Evolutionary conservation across 352 stramenopile species (phyloP).

Genomic region (Phytophthora lateralis): DNA sequence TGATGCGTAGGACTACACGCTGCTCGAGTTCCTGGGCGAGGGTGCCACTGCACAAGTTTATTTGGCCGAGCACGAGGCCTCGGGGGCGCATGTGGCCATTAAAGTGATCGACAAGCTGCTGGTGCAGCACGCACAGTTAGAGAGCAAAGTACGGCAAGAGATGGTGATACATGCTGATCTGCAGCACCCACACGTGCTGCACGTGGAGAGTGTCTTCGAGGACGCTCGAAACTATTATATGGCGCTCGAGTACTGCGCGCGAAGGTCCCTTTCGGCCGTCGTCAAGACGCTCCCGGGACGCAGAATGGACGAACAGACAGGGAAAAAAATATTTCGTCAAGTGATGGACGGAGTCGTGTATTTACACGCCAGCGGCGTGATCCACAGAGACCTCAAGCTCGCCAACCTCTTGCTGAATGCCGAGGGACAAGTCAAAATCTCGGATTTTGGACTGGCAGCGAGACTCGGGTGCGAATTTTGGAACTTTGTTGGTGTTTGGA

Average conservation of each 20-base stretch:
- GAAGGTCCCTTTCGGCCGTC: slow-evolving; percentile 53
- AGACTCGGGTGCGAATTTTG: slow-evolving; percentile 39
- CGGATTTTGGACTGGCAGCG: slow-evolving; percentile 76
- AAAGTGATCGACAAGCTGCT: slow-evolving; percentile 87
- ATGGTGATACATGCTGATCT: slow-evolving; percentile 72
- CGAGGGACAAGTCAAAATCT: slow-evolving; percentile 67
- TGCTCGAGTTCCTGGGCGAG: slow-evolving; percentile 78
- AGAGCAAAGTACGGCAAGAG: slow-evolving; percentile 70
- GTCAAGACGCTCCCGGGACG: slow-evolving; percentile 40
- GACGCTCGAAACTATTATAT: slow-evolving; percentile 83
- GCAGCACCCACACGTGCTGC: slow-evolving; percentile 58
- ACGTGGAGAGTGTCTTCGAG: slow-evolving; percentile 70
- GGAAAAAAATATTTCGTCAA: slow-evolving; percentile 62
- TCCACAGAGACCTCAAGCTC: slow-evolving; percentile 83
- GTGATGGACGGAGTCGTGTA: slow-evolving; percentile 59
- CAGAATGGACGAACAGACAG: slow-evolving; percentile 48
- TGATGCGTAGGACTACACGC: slow-evolving; percentile 53
- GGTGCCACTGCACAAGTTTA: slow-evolving; percentile 83
- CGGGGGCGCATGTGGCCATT: slow-evolving; percentile 55
- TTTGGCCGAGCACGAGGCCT: slow-evolving; percentile 55
- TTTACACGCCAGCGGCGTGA: slow-evolving; percentile 63
- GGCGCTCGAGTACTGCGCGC: slow-evolving; percentile 67
- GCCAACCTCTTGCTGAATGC: slow-evolving; percentile 72
- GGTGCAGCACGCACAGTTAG: slow-evolving; percentile 58
- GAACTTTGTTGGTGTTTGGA: neutral